Evolutionary conservation across 345 rosid species (phyloP).

Genomic region (Schrenkiella parvula): DNA sequence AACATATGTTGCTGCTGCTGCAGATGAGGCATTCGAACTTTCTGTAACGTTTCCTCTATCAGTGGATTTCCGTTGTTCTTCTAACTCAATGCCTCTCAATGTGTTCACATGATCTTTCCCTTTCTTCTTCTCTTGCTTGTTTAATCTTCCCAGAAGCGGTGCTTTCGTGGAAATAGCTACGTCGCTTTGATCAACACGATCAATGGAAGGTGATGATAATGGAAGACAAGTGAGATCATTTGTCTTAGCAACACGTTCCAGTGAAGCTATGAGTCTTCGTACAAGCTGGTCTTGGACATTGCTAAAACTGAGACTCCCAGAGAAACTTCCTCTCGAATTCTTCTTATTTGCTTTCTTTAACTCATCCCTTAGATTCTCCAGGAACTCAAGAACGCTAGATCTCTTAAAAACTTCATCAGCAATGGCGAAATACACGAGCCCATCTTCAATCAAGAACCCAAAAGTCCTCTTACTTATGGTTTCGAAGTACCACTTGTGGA

Average conservation of each 20-base stretch:
- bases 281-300: slow-evolving; percentile 60
- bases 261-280: slow-evolving; percentile 50
- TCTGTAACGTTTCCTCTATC: slow-evolving; percentile 49
- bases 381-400: slow-evolving; percentile 46
- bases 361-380: slow-evolving; percentile 59
- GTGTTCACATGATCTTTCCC: slow-evolving; percentile 43
- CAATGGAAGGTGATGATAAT: slow-evolving; percentile 36
- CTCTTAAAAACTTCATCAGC: slow-evolving; percentile 54
- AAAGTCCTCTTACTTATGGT: slow-evolving; percentile 50
- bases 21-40: slow-evolving; percentile 41
- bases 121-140: slow-evolving; percentile 63
- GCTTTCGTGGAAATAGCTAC: slow-evolving; percentile 57
- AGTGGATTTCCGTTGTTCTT: slow-evolving; percentile 50
- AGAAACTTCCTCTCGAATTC: slow-evolving; percentile 54
- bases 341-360: slow-evolving; percentile 50
- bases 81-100: slow-evolving; percentile 58
- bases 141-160: slow-evolving; percentile 56
- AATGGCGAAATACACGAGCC: slow-evolving; percentile 56
- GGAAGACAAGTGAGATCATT: slow-evolving; percentile 45
- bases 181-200: slow-evolving; percentile 23
- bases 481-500: slow-evolving; percentile 85
- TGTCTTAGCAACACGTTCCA: slow-evolving; percentile 45
- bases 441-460: slow-evolving; percentile 68
- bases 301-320: slow-evolving; percentile 36
- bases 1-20: slow-evolving; percentile 47